Evolutionary conservation across 2,329 filamentous ascomycete species (phyloP), one percentile per base, ranked within the genome.

Genomic region (Penicillium fuscoglaucum): DNA sequence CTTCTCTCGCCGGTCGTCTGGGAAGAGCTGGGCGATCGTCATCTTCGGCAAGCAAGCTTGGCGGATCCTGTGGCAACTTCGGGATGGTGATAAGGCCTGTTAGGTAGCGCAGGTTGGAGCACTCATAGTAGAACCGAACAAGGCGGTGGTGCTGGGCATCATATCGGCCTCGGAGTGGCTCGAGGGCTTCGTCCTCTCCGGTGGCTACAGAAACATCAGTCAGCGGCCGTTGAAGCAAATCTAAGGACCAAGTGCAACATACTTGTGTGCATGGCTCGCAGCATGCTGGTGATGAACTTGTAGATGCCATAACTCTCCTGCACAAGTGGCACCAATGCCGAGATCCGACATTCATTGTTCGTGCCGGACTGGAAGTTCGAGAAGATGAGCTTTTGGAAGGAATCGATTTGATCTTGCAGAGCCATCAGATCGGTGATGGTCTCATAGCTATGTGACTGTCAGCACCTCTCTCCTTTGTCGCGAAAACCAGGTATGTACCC

Each of bases 241-340:
- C 6, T 21, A 40, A 41, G 2, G 8, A 47, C 19, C 19, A 49
- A n/a, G n/a, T 46, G 12, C n/a, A 26, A 79, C 88, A 72, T 81
- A 93, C 90, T 92, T 3, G 90, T 93, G 74, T 99, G 93, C 93
- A 99, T 97, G 17, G 95, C 95, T 56, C 95, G 87, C 61, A 99
- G 79, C 95, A 99, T 99, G 88, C 95, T 99, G 0, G 95, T 99
- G 65, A 97, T 93, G 75, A 99, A 99, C 78, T 98, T 98, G 83
- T 99, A 99, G 67, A 99, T 98, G 48, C 95, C 95, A 76, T 98
- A 99, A 74, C 92, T 98, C 80, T 99, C 95, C 74, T 96, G 91
- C 3, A 99, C 95, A 44, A 99, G 80, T 2, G 93, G 91, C 24
- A 98, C 93, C 53, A 99, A 79, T 1, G 95, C 91, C 15, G 93